These are phyloP conservation scores for Podospora anserina DNA, from an alignment of 495 filamentous ascomycete species.

Conservation along the genomic window DNA sequence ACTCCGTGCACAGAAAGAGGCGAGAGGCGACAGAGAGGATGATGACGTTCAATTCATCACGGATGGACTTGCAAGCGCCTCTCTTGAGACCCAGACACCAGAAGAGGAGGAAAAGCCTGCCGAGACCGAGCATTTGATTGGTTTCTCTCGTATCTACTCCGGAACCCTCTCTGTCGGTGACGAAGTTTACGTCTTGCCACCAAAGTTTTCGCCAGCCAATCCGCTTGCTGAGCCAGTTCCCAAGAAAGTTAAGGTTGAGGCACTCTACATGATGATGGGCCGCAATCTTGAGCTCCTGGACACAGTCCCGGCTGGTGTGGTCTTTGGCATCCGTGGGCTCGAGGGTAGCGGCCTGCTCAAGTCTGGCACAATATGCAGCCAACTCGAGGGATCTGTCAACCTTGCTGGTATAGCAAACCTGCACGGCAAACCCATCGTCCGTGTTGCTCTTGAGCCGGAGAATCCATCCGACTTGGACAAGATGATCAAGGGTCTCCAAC, in stretches of 20 bases:
- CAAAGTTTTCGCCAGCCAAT: slow-evolving; percentile 82
- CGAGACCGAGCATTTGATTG: slow-evolving; percentile 85
- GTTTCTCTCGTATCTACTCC: slow-evolving; percentile 90
- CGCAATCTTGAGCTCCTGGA: slow-evolving; percentile 77
- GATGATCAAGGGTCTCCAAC: slow-evolving; percentile 82
- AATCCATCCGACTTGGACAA: slow-evolving; percentile 86
- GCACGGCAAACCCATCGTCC: slow-evolving; percentile 81
- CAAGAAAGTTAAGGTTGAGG: slow-evolving; percentile 77
- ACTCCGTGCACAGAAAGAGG: slow-evolving; percentile 61
- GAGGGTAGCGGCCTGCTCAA: slow-evolving; percentile 84
- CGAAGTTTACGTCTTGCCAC: slow-evolving; percentile 81
- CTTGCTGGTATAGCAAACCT: slow-evolving; percentile 76
- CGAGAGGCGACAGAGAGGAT: slow-evolving; percentile 26
- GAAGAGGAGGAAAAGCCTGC: slow-evolving; percentile 54
- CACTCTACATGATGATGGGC: slow-evolving; percentile 95
- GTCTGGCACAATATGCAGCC: slow-evolving; percentile 88
- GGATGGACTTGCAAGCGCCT: slow-evolving; percentile 34
- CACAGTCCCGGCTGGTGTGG: slow-evolving; percentile 86
- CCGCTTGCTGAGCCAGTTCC: slow-evolving; percentile 75
- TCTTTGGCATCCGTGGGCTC: slow-evolving; percentile 93
- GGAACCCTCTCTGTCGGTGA: slow-evolving; percentile 88
- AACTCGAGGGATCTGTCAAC: slow-evolving; percentile 85
- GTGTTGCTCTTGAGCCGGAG: slow-evolving; percentile 86
- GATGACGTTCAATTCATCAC: slow-evolving; percentile 31
- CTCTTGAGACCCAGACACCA: slow-evolving; percentile 46